Base-by-base conservation (phyloP, 495 filamentous ascomycete species). In the Penicillium alfredii region DNA sequence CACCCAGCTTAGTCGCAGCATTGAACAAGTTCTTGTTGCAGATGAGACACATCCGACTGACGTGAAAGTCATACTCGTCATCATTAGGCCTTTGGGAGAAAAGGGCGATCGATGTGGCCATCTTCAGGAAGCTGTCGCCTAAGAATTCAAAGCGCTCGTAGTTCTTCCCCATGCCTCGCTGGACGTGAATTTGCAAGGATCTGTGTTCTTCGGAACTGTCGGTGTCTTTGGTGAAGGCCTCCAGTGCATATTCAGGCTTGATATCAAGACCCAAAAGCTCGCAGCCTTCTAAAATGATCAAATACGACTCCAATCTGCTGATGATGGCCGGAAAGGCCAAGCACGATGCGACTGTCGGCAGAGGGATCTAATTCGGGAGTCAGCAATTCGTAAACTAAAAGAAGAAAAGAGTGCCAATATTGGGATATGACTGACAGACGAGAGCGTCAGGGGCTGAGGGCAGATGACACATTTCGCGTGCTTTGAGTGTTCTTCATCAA, bases 81-180 rank as follows among this genome's bases (percentile, higher is more conserved):
- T 84, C 76, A 35, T 84, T 76, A 1, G 88, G 87, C 15, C 82
- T 79, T 14, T 77, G 69, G 4, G 76, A 77, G 49, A 81, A 97
- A 4, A 93, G 66, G 13, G 86, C 73, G 13, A 98, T 86, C 0
- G 90, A 86, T 7, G 92, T 97, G 23, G 85, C 86, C 81, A 94
- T 88, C 66, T 98, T 98, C 26, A 98, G 72, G 55, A 95, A 96
- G 32, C 81, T 83, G 57, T 98, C 92, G 0, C 92, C 92, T 9
- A 97, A 69, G 45, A 97, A 93, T 40, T 98, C 92, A 1, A 97
- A 77, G 16, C 92, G 77, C 60, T 98, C 92, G 49, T 98, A 98
- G 46, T 97, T 96, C 36, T 81, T 87, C 8, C 90, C 92, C 92
- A 96, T 98, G 17, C 92, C 92, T 40, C 75, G 64, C 47, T 87